Conservation (phyloP, 768 basidiomycete species). For the Boletus edulis region DNA sequence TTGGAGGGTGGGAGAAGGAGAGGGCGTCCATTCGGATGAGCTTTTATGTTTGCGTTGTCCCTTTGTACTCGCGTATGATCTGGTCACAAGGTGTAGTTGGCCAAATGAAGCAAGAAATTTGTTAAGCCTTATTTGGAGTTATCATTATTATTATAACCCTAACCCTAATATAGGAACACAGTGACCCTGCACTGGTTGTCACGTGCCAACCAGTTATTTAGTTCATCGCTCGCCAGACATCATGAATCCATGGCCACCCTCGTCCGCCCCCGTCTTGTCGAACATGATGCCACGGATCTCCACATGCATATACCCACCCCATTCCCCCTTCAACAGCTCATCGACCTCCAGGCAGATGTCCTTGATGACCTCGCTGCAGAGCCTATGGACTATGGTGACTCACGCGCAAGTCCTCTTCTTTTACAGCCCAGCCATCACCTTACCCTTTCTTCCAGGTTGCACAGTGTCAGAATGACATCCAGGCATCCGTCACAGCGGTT, state of each 20-base stretch:
- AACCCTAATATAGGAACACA: neutral
- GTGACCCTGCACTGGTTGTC: slow-evolving; percentile 12
- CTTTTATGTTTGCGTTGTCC: neutral
- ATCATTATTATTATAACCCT: neutral
- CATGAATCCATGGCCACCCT: slow-evolving; percentile 27
- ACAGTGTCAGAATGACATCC: slow-evolving; percentile 51
- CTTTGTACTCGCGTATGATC: too few species aligned
- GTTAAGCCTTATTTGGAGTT: too few species aligned
- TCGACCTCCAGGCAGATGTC: slow-evolving; percentile 4
- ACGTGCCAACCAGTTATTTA: slow-evolving; percentile 19
- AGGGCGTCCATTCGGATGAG: neutral
- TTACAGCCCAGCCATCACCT: neutral
- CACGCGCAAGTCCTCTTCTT: slow-evolving; percentile 2
- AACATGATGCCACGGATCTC: slow-evolving; percentile 2
- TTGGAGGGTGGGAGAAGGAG: neutral
- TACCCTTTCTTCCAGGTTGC: slow-evolving; percentile 1
- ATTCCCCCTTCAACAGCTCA: slow-evolving; percentile 19
- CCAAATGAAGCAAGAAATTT: too few species aligned
- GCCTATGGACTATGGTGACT: slow-evolving; percentile 19
- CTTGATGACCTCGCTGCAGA: slow-evolving; percentile 24
- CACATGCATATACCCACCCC: slow-evolving; percentile 19
- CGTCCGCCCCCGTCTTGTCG: slow-evolving; percentile 7
- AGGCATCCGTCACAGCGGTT: slow-evolving; percentile 71
- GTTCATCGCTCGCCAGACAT: neutral
- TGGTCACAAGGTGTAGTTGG: too few species aligned